Evolutionary conservation across 305 asterid species (phyloP).

Genomic region (Petunia hybrid): DNA sequence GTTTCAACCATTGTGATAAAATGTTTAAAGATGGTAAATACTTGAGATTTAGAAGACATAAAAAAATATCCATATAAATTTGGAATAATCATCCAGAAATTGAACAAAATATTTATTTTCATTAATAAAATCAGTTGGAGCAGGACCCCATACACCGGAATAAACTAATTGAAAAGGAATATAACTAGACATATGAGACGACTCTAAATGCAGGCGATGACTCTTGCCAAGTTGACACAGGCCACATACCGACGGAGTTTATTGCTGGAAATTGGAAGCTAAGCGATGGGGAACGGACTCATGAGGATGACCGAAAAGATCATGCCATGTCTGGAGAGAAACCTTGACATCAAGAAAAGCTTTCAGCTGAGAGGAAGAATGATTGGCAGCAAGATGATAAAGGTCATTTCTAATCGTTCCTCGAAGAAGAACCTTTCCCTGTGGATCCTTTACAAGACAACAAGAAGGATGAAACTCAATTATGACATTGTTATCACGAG

Average conservation of each 20-base stretch:
- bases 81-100: not conserved
- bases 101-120: not conserved
- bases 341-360: not conserved
- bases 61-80: not conserved
- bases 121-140: not conserved
- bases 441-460: constrained; percentile 9
- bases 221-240: not conserved
- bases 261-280: not conserved
- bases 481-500: constrained; percentile 13
- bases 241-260: not conserved
- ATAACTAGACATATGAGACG: not conserved
- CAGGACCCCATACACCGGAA: not conserved
- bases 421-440: not conserved
- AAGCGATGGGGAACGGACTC: not conserved
- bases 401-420: not conserved
- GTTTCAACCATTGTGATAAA: not conserved
- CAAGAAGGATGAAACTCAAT: constrained; percentile 20
- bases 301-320: not conserved
- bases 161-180: constrained; percentile 9
- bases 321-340: not conserved
- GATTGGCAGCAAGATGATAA: not conserved
- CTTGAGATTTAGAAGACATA: not conserved
- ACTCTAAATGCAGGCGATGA: not conserved
- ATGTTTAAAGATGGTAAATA: not conserved
- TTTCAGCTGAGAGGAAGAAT: not conserved